A percentile compares a stretch with the other conserved stretches of the same genome.
Conservation (phyloP, 2,329 filamentous ascomycete genomes). For the Sporothrix humicola region DNA sequence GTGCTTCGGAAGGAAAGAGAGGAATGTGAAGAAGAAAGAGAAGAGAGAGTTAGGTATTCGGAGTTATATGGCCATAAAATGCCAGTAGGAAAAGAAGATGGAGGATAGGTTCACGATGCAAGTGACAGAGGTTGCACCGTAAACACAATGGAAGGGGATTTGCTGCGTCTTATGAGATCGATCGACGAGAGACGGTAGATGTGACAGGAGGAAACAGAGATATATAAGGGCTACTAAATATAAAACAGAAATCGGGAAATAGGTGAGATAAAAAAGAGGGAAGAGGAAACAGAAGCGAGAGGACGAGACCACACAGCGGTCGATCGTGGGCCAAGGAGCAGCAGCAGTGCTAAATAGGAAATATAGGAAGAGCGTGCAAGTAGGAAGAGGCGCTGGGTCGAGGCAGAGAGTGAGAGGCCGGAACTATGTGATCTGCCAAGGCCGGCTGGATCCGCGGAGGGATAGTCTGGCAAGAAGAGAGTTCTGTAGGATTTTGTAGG, state of each 20-base stretch:
- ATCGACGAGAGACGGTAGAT: constrained; percentile 9
- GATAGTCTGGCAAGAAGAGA: not conserved
- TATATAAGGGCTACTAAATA: constrained; percentile 6
- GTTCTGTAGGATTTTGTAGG: too few species aligned
- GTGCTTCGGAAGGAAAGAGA: not conserved
- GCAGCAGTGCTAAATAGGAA: constrained; percentile 18
- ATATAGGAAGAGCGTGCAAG: constrained; percentile 10
- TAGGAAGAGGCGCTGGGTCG: not conserved
- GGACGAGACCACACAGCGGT: constrained; percentile 14
- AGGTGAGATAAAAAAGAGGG: not conserved
- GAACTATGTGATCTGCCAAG: constrained; percentile 25
- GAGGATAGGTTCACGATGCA: not conserved
- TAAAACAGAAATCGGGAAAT: constrained; percentile 8
- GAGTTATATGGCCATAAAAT: not conserved
- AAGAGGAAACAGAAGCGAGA: not conserved
- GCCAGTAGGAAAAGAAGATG: not conserved
- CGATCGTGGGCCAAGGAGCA: not conserved
- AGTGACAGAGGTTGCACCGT: not conserved
- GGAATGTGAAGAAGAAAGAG: not conserved
- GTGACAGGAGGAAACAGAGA: constrained; percentile 12
- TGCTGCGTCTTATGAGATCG: constrained; percentile 20
- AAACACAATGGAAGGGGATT: constrained; percentile 1
- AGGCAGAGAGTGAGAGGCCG: not conserved
- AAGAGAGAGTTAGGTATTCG: not conserved
- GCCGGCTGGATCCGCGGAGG: constrained; percentile 12